Percentiles rank a stretch among this genome's conserved stretches.
phyloP scores from a whole-genome alignment of 2,329 filamentous ascomycete genomes.

The Neonectria hederae region DNA sequence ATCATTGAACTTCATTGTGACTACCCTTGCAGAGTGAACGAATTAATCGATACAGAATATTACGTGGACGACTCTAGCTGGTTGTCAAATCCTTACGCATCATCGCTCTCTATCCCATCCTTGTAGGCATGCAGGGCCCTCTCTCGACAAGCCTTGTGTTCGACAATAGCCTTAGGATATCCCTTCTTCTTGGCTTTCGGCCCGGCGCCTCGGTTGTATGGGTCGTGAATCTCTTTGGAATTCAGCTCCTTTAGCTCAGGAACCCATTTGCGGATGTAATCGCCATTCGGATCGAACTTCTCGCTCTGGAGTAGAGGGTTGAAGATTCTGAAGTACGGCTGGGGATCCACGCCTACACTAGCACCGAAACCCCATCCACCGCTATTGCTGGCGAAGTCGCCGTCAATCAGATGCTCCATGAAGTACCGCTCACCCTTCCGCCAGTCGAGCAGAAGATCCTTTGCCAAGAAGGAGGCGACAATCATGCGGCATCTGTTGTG shows the following conservation, averaged over 20 bases:
- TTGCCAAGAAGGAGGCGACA: constrained; percentile 80
- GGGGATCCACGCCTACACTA: constrained; percentile 80
- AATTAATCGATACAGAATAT: not conserved
- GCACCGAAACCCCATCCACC: constrained; percentile 67
- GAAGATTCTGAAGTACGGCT: constrained; percentile 92
- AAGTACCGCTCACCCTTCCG: constrained; percentile 83
- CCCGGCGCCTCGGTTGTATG: constrained; percentile 73
- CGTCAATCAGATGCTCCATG: constrained; percentile 82
- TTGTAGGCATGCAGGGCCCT: constrained; percentile 77
- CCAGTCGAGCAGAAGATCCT: constrained; percentile 86
- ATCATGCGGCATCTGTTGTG: constrained; percentile 90
- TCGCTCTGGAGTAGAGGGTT: constrained; percentile 87
- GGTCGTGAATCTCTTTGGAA: constrained; percentile 81
- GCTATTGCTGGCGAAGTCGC: constrained; percentile 83
- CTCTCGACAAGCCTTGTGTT: constrained; percentile 75
- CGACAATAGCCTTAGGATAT: constrained; percentile 80
- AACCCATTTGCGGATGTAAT: constrained; percentile 86
- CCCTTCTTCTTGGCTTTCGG: constrained; percentile 69
- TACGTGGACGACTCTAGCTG: not conserved
- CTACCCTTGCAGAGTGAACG: not conserved
- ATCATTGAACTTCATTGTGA: constrained; percentile 28
- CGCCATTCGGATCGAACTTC: constrained; percentile 82
- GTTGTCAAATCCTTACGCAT: constrained; percentile 20
- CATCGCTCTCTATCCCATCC: constrained; percentile 49
- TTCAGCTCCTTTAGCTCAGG: constrained; percentile 73